Base-by-base conservation (phyloP, 2,329 filamentous ascomycete genomes). In the Fusarium sp. region DNA sequence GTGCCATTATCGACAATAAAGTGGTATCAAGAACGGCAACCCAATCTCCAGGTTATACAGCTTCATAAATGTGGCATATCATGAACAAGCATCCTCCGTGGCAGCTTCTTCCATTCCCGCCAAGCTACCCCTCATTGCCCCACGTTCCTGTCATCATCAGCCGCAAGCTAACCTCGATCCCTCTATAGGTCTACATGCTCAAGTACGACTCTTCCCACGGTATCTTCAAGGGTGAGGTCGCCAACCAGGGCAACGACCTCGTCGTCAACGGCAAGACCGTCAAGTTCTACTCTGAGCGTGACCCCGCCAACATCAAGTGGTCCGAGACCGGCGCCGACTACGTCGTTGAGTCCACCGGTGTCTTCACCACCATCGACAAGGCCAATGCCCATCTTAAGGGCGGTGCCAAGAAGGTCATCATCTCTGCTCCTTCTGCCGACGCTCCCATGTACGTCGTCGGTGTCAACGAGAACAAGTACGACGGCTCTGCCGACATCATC, bases 391-490 rank as follows among this genome's bases (percentile, higher is more conserved):
- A 98, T 86, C 90, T 98, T 87, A 91, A 92, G 86, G 95, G 94
- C 82, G 95, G 95, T 83, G 95, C 95, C 83, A 98, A 98, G 93
- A 97, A 97, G 91, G 95, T 94, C 83, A 85, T 94, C 88, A 94
- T 95, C 89, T 96, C 93, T 76, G 93, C 93, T 79, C 93, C 93
- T 79, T 97, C 93, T 70, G 91, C 92, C 76, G 96, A 99, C 87
- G 96, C 96, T 80, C 95, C 95, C 82, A 99, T 99, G 96, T 99
- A 97, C 90, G 96, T 99, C 82, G 97, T 98, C 91, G 96, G 96
- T 82, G 96, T 99, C 87, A 99, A 98, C 90, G 88, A 98, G 86
- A 89, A 94, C 83, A 88, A 84, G 78, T 98, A 98, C 91, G 95
- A 93, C 84, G 90, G 91, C 82, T 92, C 92, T 82, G 89, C 96